Conservation (phyloP, 2,329 filamentous ascomycete species). For the Camillea tinctor region DNA sequence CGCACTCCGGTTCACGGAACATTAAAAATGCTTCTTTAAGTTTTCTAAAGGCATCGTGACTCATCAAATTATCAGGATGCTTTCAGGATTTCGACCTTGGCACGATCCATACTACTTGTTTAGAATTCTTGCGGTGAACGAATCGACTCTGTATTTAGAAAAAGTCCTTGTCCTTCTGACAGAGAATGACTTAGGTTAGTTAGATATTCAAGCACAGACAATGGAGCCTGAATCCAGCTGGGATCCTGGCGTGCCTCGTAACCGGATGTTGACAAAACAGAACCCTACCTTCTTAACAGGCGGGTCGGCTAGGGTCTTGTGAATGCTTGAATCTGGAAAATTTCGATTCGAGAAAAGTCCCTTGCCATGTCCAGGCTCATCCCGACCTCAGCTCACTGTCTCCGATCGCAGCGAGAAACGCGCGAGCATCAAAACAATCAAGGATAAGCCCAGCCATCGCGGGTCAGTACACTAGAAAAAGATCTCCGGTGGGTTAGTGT, state of each 20-base stretch:
- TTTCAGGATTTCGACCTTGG: conserved; percentile 12
- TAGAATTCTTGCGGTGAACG: conserved; percentile 23
- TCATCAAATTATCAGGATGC: conserved; percentile 10
- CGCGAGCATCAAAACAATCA: not conserved
- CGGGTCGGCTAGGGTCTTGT: conserved; percentile 21
- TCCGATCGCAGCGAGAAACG: not conserved
- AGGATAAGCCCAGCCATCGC: not conserved
- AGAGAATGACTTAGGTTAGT: conserved; percentile 12
- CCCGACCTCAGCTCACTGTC: not conserved
- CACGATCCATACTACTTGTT: conserved; percentile 13
- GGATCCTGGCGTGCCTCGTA: conserved; percentile 20
- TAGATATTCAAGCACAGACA: conserved; percentile 24
- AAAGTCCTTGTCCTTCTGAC: conserved; percentile 6
- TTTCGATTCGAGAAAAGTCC: conserved; percentile 5
- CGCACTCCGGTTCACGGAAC: conserved; percentile 1
- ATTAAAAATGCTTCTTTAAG: conserved; percentile 10
- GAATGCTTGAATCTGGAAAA: conserved; percentile 3
- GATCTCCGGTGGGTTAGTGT: not conserved
- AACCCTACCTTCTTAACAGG: conserved; percentile 19
- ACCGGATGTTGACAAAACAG: conserved; percentile 18
- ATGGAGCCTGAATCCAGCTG: conserved; percentile 18
- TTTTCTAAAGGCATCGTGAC: conserved; percentile 9
- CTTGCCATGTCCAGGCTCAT: not conserved
- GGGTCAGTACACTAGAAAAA: not conserved
- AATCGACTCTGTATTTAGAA: conserved; percentile 6